Evolutionary conservation across 148 eudicot species (phyloP).

Genomic region (Vaccinium vitisidaea): DNA sequence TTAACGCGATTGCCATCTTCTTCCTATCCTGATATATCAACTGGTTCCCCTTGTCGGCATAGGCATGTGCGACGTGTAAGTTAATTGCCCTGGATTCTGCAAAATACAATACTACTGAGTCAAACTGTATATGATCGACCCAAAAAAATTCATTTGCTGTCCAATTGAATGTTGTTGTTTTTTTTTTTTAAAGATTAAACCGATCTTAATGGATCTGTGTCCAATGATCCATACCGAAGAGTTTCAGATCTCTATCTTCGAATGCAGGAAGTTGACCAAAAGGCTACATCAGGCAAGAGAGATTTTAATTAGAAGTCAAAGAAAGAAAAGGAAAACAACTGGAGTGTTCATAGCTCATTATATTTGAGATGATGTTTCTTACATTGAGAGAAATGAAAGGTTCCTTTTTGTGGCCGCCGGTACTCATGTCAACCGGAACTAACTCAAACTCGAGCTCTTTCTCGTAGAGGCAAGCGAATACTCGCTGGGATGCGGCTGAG

Average conservation of each 20-base stretch:
- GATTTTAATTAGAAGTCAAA: no score
- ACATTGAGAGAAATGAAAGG: constrained; percentile 40
- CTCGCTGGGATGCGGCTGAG: constrained; percentile 34
- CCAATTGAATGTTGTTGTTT: no score
- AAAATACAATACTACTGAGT: no score
- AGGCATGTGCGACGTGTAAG: constrained; percentile 43
- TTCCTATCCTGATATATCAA: constrained; percentile 31
- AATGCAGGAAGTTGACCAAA: constrained; percentile 50
- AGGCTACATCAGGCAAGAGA: constrained; percentile 24
- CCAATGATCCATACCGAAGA: constrained; percentile 24
- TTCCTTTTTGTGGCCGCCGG: constrained; percentile 35
- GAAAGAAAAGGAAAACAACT: no score
- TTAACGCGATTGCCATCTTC: constrained; percentile 37
- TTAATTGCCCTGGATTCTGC: constrained; percentile 58
- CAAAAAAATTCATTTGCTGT: no score
- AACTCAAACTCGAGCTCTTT: constrained; percentile 43
- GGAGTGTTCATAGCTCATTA: no score
- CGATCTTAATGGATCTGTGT: no score
- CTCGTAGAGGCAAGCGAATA: constrained; percentile 30
- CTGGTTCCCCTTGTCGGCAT: constrained; percentile 45
- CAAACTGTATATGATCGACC: neutral
- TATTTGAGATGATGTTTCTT: no score
- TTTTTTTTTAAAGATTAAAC: no score
- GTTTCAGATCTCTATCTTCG: constrained; percentile 46
- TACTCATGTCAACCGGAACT: constrained; percentile 25